Evolutionary conservation across 768 basidiomycete species (phyloP).

Genomic region (Pleurotus salmoneostramineus): DNA sequence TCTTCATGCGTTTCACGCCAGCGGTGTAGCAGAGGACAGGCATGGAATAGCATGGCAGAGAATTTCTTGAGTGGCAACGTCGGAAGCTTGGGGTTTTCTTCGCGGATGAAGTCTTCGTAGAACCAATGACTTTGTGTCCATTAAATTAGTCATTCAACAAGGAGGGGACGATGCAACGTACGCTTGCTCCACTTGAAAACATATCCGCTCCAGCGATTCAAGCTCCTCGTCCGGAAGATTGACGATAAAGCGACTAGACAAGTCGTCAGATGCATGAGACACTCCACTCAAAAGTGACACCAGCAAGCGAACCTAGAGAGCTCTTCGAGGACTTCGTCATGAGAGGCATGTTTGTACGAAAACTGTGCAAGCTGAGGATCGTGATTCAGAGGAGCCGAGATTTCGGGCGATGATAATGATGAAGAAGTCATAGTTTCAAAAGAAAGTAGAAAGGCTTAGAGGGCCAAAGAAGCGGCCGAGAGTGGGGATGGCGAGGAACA

Average conservation of each 20-base stretch:
- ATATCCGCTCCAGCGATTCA: constrained; percentile 86
- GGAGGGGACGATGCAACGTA: constrained; percentile 37
- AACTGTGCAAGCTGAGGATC: constrained; percentile 33
- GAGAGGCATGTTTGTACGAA: constrained; percentile 69
- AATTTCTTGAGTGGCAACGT: constrained; percentile 89
- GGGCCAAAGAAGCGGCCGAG: neutral
- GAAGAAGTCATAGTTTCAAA: constrained; percentile 62
- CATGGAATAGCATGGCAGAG: constrained; percentile 85
- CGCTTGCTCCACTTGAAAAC: constrained; percentile 99
- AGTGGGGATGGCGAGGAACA: constrained; percentile 4
- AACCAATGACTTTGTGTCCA: constrained; percentile 78
- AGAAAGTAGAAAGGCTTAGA: constrained; percentile 14
- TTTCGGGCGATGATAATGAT: constrained; percentile 77
- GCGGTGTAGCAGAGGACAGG: constrained; percentile 77
- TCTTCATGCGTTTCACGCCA: constrained; percentile 85
- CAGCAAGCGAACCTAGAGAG: constrained; percentile 66
- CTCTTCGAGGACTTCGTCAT: constrained; percentile 88
- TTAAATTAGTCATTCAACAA: constrained; percentile 13
- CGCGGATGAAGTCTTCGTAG: constrained; percentile 98
- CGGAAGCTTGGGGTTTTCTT: constrained; percentile 83
- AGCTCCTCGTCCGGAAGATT: constrained; percentile 95
- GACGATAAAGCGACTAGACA: constrained; percentile 83
- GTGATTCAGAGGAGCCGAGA: constrained; percentile 39
- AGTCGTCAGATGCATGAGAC: constrained; percentile 10
- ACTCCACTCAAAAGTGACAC: constrained; percentile 6